Evolutionary conservation across 176 grass and related monocot species (phyloP), one percentile per base, ranked within the genome.

Genomic region (Stipa capillata): DNA sequence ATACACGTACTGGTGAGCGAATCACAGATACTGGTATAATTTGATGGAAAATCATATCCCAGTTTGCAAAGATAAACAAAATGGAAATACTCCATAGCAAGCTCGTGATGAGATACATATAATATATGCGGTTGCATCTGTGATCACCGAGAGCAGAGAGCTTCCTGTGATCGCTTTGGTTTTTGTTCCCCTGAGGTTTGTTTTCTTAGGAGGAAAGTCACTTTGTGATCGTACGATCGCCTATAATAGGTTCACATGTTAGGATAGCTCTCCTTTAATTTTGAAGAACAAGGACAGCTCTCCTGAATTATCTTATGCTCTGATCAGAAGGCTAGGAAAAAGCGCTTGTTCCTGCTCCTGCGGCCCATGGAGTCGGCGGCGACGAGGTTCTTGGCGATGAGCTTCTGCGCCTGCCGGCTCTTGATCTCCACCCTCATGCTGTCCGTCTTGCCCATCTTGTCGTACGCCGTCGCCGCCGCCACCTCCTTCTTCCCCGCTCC

Each of bases 381-480:
- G n/a, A n/a, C n/a, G n/a, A n/a, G n/a, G n/a, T n/a, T n/a, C n/a
- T n/a, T n/a, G n/a, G n/a, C n/a, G n/a, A n/a, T n/a, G n/a, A n/a
- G n/a, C n/a, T n/a, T n/a, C n/a, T n/a, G n/a, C n/a, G n/a, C n/a
- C n/a, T n/a, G n/a, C n/a, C n/a, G n/a, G n/a, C n/a, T n/a, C n/a
- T n/a, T n/a, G n/a, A n/a, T n/a, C n/a, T n/a, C n/a, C n/a, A n/a
- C n/a, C n/a, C n/a, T n/a, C n/a, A n/a, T n/a, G n/a, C n/a, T n/a
- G n/a, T n/a, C 93, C 13, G 90, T 97, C 65, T 97, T 97, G 74
- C 85, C 88, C 85, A 97, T 84, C 80, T 89, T 97, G 79, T 88
- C 83, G 35, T 97, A 97, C 20, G 74, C 18, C 8, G 33, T n/a
- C n/a, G n/a, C n/a, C n/a, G n/a, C n/a, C n/a, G n/a, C n/a, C n/a